Conservation (phyloP, 2,329 filamentous ascomycete genomes). For the Thermoascus crustaceus region DNA sequence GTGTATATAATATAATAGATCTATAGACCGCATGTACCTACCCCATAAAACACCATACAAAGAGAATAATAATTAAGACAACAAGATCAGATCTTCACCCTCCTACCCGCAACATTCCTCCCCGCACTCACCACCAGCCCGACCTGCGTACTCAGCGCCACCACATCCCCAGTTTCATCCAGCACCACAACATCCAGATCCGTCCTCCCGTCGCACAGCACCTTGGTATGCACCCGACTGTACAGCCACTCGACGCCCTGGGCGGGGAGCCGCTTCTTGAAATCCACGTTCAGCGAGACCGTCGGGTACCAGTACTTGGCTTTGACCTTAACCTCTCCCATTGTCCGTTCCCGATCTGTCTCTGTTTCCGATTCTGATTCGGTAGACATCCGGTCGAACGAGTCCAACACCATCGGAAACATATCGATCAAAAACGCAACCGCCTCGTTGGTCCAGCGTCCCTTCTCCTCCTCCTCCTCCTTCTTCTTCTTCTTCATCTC, state of each 20-base stretch:
- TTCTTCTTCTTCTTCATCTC: too few relatives aligned
- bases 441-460: constrained; percentile 53
- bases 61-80: constrained; percentile 2
- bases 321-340: constrained; percentile 38
- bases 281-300: constrained; percentile 63
- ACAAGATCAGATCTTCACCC: constrained; percentile 3
- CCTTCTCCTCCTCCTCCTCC: constrained; percentile 22
- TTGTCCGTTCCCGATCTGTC: constrained; percentile 11
- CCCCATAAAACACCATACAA: constrained; percentile 4
- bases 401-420: constrained; percentile 59
- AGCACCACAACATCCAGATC: constrained; percentile 64
- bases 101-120: constrained; percentile 50
- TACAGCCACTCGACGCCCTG: constrained; percentile 67
- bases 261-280: constrained; percentile 62
- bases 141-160: constrained; percentile 62
- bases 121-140: constrained; percentile 54
- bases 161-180: constrained; percentile 55
- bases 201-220: constrained; percentile 61
- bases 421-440: constrained; percentile 62
- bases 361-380: constrained; percentile 21
- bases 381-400: constrained; percentile 27
- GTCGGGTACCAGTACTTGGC: constrained; percentile 82
- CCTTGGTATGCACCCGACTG: constrained; percentile 56
- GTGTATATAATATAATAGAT: too few relatives aligned
- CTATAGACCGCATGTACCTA: neutral